phyloP scores from a whole-genome alignment of 352 stramenopile genomes.

The Phytophthora pini region DNA sequence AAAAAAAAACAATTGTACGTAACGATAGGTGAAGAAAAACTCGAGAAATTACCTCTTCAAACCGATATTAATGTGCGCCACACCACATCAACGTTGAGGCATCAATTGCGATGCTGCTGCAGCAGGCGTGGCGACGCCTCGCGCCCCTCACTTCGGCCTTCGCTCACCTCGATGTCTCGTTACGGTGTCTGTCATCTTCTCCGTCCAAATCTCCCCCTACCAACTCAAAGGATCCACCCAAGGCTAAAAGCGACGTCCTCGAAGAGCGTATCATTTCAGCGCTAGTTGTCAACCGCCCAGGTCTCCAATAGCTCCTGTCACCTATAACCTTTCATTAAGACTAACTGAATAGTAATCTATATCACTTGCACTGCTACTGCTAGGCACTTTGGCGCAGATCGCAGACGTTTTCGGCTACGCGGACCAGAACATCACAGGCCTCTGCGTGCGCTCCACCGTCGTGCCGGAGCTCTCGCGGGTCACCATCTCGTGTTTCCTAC shows the following conservation, averaged over 20 bases:
- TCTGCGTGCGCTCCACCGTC: constrained; percentile 73
- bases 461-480: constrained; percentile 81
- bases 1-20: no score
- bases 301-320: constrained; percentile 9
- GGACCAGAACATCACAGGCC: constrained; percentile 79
- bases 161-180: not conserved
- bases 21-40: no score
- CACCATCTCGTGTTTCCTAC: constrained; percentile 73
- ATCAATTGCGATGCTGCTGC: constrained; percentile 23
- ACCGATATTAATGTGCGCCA: not conserved
- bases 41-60: no score
- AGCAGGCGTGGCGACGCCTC: constrained; percentile 16
- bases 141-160: constrained; percentile 12
- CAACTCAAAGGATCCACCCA: not conserved
- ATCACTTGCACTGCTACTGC: not conserved
- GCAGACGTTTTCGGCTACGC: constrained; percentile 72
- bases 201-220: not conserved
- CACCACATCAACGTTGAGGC: constrained; percentile 5
- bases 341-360: not conserved
- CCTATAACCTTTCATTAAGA: not conserved
- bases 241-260: constrained; percentile 5
- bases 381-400: constrained; percentile 71
- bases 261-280: constrained; percentile 81
- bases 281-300: constrained; percentile 75
- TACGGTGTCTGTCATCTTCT: constrained; percentile 7